These are phyloP conservation scores for Moringa oleifera DNA, from an alignment of 345 rosid species.

Conservation along the genomic window DNA sequence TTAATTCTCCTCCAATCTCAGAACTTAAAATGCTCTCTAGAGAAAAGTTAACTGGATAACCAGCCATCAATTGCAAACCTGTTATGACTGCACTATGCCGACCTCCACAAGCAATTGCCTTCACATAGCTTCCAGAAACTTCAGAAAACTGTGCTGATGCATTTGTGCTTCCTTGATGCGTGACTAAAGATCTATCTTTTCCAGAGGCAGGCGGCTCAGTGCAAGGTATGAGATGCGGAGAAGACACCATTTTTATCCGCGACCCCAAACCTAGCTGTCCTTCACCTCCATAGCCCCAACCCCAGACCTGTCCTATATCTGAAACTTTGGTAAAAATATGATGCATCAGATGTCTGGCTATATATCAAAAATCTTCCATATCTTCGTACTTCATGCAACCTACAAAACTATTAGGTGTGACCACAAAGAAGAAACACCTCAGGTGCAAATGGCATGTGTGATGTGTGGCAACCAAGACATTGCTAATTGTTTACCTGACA, in stretches of 20 bases:
- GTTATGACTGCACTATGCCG: slow-evolving; percentile 79
- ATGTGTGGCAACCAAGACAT: slow-evolving; percentile 5
- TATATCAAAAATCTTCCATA: slow-evolving; percentile 57
- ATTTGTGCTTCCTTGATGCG: slow-evolving; percentile 39
- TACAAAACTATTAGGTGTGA: slow-evolving; percentile 49
- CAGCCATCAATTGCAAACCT: slow-evolving; percentile 37
- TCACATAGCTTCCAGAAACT: slow-evolving; percentile 49
- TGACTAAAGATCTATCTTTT: slow-evolving; percentile 35
- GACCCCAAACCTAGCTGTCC: slow-evolving; percentile 91
- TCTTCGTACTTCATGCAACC: slow-evolving; percentile 52
- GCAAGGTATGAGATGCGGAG: slow-evolving; percentile 76
- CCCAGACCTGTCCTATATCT: slow-evolving; percentile 97
- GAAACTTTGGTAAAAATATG: slow-evolving; percentile 69
- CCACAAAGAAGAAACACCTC: slow-evolving; percentile 33
- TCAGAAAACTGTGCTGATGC: slow-evolving; percentile 31
- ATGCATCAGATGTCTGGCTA: slow-evolving; percentile 50
- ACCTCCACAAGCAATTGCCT: slow-evolving; percentile 79
- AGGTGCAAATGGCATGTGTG: slow-evolving; percentile 19
- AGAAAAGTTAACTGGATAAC: slow-evolving; percentile 1
- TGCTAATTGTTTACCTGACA: slow-evolving; percentile 58
- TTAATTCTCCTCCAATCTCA: neutral
- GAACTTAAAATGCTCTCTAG: slow-evolving; percentile 1
- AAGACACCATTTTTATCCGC: slow-evolving; percentile 69
- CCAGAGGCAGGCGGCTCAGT: slow-evolving; percentile 39
- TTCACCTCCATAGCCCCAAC: slow-evolving; percentile 98